Conservation (phyloP, 176 grass and related monocot species). For the Chloris gayana region DNA sequence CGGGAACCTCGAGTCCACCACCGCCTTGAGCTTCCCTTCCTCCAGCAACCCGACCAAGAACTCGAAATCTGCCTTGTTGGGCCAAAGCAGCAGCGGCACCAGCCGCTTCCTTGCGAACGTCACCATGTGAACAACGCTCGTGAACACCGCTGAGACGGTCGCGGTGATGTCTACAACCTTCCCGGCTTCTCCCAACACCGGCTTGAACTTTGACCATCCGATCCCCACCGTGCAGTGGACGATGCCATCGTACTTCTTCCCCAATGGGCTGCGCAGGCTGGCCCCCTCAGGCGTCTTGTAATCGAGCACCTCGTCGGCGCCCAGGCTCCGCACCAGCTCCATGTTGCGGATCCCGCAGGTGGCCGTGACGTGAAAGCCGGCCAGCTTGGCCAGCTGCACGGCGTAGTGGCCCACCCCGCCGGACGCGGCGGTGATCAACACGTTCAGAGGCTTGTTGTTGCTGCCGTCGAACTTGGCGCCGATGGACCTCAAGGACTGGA, state of each 20-base stretch:
- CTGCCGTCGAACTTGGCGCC: slow-evolving; percentile 44
- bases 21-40: slow-evolving; percentile 58
- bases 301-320: slow-evolving; percentile 60
- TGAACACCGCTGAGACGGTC: neutral
- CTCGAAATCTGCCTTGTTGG: slow-evolving; percentile 51
- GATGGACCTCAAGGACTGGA: slow-evolving; percentile 31
- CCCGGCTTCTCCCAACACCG: slow-evolving; percentile 11
- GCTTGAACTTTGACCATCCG: slow-evolving; percentile 52
- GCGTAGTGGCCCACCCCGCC: slow-evolving; percentile 51
- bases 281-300: slow-evolving; percentile 44
- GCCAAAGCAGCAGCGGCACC: slow-evolving; percentile 40
- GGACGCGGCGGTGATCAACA: slow-evolving; percentile 52
- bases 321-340: slow-evolving; percentile 33
- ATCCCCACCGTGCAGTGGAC: slow-evolving; percentile 53
- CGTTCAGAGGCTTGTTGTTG: neutral
- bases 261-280: slow-evolving; percentile 25
- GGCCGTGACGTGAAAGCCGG: slow-evolving; percentile 48
- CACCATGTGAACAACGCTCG: slow-evolving; percentile 35
- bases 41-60: slow-evolving; percentile 59
- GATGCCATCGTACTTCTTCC: slow-evolving; percentile 50
- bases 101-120: slow-evolving; percentile 46
- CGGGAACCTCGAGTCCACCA: slow-evolving; percentile 56
- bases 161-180: slow-evolving; percentile 59
- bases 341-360: slow-evolving; percentile 54
- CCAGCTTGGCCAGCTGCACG: slow-evolving; percentile 54